These are phyloP conservation scores for Penicillium aurantiogriseum DNA, from an alignment of 2,329 filamentous ascomycete genomes.

Conservation along the genomic window DNA sequence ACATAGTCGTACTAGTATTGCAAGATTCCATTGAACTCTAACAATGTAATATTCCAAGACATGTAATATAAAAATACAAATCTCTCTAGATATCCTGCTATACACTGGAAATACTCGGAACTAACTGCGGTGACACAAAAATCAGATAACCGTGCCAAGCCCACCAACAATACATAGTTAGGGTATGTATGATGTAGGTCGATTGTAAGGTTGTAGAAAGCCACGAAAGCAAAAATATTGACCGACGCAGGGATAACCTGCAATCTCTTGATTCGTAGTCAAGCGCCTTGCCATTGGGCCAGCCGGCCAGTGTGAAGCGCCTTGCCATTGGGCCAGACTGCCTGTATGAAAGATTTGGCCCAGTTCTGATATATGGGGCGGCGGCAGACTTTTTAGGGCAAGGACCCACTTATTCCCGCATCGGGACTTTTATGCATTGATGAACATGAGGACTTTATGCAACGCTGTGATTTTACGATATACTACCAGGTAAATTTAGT, in stretches of 20 bases:
- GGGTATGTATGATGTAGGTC: background rate
- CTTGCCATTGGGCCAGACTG: slow-evolving; percentile 50
- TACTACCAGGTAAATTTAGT: background rate
- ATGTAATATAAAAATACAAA: background rate
- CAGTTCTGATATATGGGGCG: background rate
- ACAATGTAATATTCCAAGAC: background rate
- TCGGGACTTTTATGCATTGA: too few relatives aligned
- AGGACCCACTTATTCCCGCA: background rate
- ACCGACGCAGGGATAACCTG: slow-evolving; percentile 47
- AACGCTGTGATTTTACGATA: background rate
- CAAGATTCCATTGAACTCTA: background rate
- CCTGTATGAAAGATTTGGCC: slow-evolving; percentile 2
- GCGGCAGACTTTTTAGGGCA: background rate
- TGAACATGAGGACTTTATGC: background rate
- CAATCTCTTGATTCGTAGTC: slow-evolving; percentile 55
- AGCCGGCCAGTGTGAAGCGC: slow-evolving; percentile 39
- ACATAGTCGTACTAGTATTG: background rate
- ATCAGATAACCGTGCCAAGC: too few relatives aligned
- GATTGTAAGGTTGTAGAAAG: background rate
- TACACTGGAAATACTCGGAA: background rate
- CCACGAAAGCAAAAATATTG: slow-evolving; percentile 12
- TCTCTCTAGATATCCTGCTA: background rate
- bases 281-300: slow-evolving; percentile 53
- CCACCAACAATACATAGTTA: too few relatives aligned
- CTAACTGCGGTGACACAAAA: background rate